Base-by-base conservation (phyloP, 2,329 filamentous ascomycete genomes). In the Aspergillus neoniger region DNA sequence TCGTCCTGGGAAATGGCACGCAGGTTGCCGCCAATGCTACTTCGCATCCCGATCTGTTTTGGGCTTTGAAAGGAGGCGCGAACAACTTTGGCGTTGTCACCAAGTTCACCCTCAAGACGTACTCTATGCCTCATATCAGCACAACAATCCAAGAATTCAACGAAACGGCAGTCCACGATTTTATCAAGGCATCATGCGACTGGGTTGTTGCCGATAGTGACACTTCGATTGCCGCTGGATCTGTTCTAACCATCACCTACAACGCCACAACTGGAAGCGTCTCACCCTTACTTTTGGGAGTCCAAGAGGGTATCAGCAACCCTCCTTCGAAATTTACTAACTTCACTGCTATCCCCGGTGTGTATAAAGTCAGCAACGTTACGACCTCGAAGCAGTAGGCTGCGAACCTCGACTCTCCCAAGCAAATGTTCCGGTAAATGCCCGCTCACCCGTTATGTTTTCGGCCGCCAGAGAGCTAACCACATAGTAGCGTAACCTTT, bases 341-440 rank as follows among this genome's bases (percentile, higher is more conserved):
- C 44, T 77, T 77, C 53, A 70, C 71, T 10, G 65, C 60, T 9
- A 72, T 77, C 30, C 70, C 74, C 2, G 66, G 63, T 0, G 21
- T 19, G 0, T 43, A 56, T 3, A 57, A 62, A 15, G 61, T 70
- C 3, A 65, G 75, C 57, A 72, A 70, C 50, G 70, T 78, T 14
- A 70, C 68, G 2, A 67, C 65, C 0, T 68, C 70, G 2, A 61
- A 65, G 8, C 57, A 68, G 9, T 77, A 68, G 68, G 71, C 75
- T 15, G 43, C 61, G 1, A 38, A 48, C 5, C 58, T 73, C 9
- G 72, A 72, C 4, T 67, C 69, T 0, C 75, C 74, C 0, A 73
- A 74, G 51, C 74, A 77, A 48, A 72, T 76, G 71, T 74, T 77
- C 62, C 68, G 76, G 71, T 75, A 66, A 44, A 63, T 19, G 21